These are phyloP conservation scores for Azolla pinnata DNA, from an alignment of 75 land plant genomes.

Conservation along the genomic window DNA sequence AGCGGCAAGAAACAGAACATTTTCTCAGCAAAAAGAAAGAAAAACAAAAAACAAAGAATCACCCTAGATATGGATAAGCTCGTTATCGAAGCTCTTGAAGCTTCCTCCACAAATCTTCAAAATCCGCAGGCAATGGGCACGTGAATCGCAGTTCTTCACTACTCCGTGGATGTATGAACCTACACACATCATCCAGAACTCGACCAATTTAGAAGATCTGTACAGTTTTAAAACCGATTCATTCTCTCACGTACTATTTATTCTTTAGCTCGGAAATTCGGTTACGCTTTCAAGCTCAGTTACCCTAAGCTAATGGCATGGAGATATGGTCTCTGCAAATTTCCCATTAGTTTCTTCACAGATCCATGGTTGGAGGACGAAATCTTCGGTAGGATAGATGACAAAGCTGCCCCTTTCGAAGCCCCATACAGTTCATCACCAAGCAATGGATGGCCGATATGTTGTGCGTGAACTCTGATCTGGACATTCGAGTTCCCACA, in stretches of 20 bases:
- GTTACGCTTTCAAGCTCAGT: not conserved
- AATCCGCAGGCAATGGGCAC: conserved; percentile 74
- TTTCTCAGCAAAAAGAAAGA: too few species aligned
- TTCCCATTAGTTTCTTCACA: conserved; percentile 35
- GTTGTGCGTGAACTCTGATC: conserved; percentile 95
- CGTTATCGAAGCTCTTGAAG: conserved; percentile 18
- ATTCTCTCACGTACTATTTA: not conserved
- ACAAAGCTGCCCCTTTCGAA: conserved; percentile 59
- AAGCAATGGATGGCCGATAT: conserved; percentile 72
- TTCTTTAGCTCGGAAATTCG: conserved; percentile 5
- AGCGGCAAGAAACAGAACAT: too few species aligned
- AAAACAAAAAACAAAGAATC: too few species aligned
- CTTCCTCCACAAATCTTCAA: conserved; percentile 36
- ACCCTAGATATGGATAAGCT: not conserved
- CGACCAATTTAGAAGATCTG: not conserved
- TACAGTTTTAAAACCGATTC: not conserved
- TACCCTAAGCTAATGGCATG: conserved; percentile 90
- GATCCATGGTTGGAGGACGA: conserved; percentile 28
- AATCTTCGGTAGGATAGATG: conserved; percentile 41
- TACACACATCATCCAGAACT: not conserved
- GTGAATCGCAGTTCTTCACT: conserved; percentile 49
- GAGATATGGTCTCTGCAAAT: conserved; percentile 70
- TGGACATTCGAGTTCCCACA: conserved; percentile 12
- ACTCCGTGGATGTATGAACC: conserved; percentile 70
- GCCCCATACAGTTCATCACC: conserved; percentile 96